Percentiles rank a stretch among this genome's conserved stretches.
Conservation (phyloP, 495 filamentous ascomycete species). For the Elaphomyces granulatus region DNA sequence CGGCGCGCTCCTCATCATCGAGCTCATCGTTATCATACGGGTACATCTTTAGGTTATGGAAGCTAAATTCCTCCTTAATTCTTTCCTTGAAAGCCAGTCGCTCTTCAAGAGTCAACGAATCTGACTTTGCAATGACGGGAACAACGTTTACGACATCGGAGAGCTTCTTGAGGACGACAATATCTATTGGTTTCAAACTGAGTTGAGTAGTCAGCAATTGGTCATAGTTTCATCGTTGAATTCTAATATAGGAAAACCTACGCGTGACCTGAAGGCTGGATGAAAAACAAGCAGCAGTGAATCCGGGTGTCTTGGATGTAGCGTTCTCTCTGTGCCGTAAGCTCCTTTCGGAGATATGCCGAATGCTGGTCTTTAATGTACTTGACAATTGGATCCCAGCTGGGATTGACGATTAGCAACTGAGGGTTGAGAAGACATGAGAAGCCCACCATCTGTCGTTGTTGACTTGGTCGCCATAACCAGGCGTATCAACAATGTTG, state of each 20-base stretch:
- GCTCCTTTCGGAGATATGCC: constrained; percentile 98
- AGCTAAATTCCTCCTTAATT: constrained; percentile 98
- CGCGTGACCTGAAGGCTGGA: constrained; percentile 94
- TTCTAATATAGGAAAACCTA: constrained; percentile 24
- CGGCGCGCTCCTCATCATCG: constrained; percentile 85
- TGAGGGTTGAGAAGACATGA: constrained; percentile 1
- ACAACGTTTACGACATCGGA: constrained; percentile 99
- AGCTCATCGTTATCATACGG: constrained; percentile 99
- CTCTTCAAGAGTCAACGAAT: constrained; percentile 93
- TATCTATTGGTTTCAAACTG: constrained; percentile 92
- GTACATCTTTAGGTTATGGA: constrained; percentile 99
- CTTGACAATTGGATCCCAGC: constrained; percentile 93
- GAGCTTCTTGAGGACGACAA: constrained; percentile 97
- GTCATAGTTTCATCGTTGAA: not conserved
- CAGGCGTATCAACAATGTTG: constrained; percentile 70
- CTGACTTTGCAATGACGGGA: constrained; percentile 95
- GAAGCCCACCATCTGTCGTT: constrained; percentile 58
- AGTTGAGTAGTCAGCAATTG: constrained; percentile 11
- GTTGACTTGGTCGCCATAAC: constrained; percentile 71
- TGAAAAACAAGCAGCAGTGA: constrained; percentile 99
- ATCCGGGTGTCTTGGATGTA: constrained; percentile 99
- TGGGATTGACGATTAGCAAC: constrained; percentile 23
- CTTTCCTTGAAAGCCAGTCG: constrained; percentile 91
- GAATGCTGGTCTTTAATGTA: constrained; percentile 99
- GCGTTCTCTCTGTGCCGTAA: constrained; percentile 97